Conservation (phyloP, 805 yeast species). For the Wickerhamiella azymoides region DNA sequence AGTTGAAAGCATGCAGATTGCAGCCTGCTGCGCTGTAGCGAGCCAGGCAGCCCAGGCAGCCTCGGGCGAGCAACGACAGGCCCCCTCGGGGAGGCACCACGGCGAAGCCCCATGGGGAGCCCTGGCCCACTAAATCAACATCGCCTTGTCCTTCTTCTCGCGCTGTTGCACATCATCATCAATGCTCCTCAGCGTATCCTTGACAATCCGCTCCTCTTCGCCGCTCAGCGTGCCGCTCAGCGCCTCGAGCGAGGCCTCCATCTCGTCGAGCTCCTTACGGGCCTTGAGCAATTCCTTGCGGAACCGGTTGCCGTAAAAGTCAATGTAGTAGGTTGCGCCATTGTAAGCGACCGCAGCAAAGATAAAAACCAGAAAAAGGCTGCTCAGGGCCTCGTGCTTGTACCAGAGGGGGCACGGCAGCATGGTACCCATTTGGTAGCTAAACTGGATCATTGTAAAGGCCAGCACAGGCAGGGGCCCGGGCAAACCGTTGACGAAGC, state of each 20-base stretch:
- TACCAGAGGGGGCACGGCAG: constrained; percentile 82
- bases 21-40: no score
- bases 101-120: no score
- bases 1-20: no score
- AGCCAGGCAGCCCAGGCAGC: no score
- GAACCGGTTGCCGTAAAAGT: constrained; percentile 77
- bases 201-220: not conserved
- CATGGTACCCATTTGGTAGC: constrained; percentile 80
- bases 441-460: constrained; percentile 73
- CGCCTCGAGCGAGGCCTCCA: constrained; percentile 20
- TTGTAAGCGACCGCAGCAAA: constrained; percentile 72
- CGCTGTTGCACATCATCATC: not conserved
- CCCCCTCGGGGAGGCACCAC: no score
- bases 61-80: no score
- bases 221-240: not conserved
- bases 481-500: constrained; percentile 66
- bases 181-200: not conserved
- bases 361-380: constrained; percentile 53
- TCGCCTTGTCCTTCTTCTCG: not conserved
- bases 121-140: not conserved
- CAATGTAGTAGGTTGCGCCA: constrained; percentile 91
- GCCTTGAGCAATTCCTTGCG: constrained; percentile 70
- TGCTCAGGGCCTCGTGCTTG: constrained; percentile 50
- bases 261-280: constrained; percentile 52
- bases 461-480: constrained; percentile 78